These are phyloP conservation scores for Grosmannia serpens DNA, from an alignment of 2,329 filamentous ascomycete genomes.

Conservation along the genomic window DNA sequence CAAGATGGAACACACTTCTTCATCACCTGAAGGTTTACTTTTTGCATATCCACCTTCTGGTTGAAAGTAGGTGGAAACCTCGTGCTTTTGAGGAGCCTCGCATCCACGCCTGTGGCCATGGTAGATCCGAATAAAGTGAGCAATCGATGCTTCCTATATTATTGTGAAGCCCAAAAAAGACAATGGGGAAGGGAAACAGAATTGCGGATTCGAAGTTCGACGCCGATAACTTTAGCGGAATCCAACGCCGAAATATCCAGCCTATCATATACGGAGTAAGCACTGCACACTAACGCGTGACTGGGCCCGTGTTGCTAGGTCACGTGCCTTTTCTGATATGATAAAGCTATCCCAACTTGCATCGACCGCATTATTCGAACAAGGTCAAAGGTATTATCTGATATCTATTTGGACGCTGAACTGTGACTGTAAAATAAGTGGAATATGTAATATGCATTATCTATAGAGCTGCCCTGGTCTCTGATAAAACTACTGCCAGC, in stretches of 20 bases:
- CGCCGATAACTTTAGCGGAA: background rate
- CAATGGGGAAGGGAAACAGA: background rate
- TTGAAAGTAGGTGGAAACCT: constrained; percentile 92
- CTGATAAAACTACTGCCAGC: background rate
- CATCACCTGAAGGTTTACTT: constrained; percentile 95
- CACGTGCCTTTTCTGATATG: background rate
- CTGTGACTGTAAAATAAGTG: too few species aligned
- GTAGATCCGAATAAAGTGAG: background rate
- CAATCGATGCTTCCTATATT: too few species aligned
- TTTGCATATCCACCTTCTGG: constrained; percentile 92
- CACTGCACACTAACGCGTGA: background rate
- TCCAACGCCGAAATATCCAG: background rate
- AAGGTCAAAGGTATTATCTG: too few species aligned
- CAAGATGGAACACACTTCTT: constrained; percentile 55
- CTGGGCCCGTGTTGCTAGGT: background rate
- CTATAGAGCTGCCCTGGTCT: too few species aligned
- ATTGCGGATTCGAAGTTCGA: background rate
- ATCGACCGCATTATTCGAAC: too few species aligned
- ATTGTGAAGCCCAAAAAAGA: background rate
- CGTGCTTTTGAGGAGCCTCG: constrained; percentile 78
- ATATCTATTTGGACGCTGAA: too few species aligned
- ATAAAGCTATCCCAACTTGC: too few species aligned
- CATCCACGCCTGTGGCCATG: constrained; percentile 79
- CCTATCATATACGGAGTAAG: background rate
- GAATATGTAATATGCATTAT: too few species aligned